These are phyloP conservation scores for rapeseed (Brassica napus) DNA, from an alignment of 345 rosid species.

Conservation along the genomic window DNA sequence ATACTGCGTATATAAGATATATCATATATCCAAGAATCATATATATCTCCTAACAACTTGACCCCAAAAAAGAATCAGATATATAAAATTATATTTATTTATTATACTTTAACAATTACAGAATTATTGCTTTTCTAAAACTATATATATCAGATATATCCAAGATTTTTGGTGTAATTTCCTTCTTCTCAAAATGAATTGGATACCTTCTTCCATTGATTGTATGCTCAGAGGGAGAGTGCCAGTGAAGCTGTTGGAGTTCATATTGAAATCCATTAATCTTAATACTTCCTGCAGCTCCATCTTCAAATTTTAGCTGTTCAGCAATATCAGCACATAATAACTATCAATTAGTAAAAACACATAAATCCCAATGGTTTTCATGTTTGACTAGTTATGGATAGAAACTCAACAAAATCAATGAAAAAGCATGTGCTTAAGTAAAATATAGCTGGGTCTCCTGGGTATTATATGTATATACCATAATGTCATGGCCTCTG, in stretches of 20 bases:
- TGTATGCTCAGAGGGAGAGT: slow-evolving; percentile 81
- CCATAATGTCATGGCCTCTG: slow-evolving; percentile 93
- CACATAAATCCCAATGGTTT: neutral
- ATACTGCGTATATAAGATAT: neutral
- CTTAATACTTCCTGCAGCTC: slow-evolving; percentile 57
- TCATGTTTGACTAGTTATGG: neutral
- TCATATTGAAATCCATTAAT: slow-evolving; percentile 49
- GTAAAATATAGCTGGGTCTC: neutral
- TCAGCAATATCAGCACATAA: neutral
- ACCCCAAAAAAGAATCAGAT: neutral
- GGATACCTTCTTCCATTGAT: slow-evolving; percentile 61
- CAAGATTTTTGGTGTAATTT: neutral
- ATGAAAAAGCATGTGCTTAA: neutral
- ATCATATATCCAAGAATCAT: neutral
- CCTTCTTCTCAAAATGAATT: neutral
- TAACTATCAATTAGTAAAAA: neutral
- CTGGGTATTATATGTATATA: slow-evolving; percentile 30
- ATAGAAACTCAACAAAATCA: neutral
- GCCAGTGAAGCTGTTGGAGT: slow-evolving; percentile 81
- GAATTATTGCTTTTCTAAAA: neutral
- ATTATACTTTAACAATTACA: neutral
- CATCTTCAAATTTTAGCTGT: slow-evolving; percentile 47
- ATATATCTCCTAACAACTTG: neutral
- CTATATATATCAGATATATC: neutral
- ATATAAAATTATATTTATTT: neutral